Conservation (phyloP, 148 eudicot species). For the Amaranthus palmeri region DNA sequence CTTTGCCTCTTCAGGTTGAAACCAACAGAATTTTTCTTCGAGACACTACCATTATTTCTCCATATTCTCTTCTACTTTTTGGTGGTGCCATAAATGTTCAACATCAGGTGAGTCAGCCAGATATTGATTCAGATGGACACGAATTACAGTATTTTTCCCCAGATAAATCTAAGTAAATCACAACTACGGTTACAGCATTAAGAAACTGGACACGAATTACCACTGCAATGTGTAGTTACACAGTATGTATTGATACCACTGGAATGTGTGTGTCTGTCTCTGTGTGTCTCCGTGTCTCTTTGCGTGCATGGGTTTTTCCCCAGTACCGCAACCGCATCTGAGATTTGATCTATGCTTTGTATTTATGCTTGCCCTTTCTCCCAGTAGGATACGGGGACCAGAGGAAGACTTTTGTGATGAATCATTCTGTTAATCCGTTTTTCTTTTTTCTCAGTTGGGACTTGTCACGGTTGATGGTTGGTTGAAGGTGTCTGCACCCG, state of each 20-base stretch:
- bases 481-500: constrained; percentile 86
- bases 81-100: constrained; percentile 86
- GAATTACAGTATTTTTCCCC: too few relatives aligned
- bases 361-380: not conserved
- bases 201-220: too few relatives aligned
- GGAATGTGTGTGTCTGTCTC: not conserved
- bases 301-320: not conserved
- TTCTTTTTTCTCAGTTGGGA: constrained; percentile 55
- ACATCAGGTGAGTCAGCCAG: constrained; percentile 62
- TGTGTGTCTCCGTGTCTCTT: not conserved
- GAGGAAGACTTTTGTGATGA: not conserved
- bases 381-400: not conserved
- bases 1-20: constrained; percentile 59
- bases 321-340: not conserved
- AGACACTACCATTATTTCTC: constrained; percentile 90
- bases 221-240: not conserved
- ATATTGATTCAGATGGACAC: not conserved
- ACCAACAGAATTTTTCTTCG: constrained; percentile 78
- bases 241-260: not conserved
- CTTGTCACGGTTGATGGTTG: constrained; percentile 74
- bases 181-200: too few relatives aligned
- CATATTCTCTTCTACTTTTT: constrained; percentile 85
- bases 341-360: not conserved
- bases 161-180: too few relatives aligned
- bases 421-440: not conserved